Conservation (phyloP, 768 basidiomycete species). For the Leccinellum luteum region DNA sequence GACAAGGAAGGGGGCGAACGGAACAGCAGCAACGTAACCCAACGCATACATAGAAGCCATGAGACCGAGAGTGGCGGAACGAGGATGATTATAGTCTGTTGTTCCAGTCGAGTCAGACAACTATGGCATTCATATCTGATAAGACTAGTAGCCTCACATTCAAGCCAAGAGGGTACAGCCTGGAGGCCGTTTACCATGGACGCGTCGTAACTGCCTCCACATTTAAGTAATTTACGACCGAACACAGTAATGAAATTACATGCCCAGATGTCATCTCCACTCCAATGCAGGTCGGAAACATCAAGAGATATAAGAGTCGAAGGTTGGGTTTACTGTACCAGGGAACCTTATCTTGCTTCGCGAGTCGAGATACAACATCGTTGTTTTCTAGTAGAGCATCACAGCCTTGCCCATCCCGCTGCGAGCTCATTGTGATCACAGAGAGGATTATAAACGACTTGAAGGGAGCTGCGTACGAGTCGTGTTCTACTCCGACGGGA, state of each 20-base stretch:
- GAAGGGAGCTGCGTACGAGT: neutral
- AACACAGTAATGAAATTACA: neutral
- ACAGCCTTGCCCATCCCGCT: neutral
- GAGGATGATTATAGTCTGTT: neutral
- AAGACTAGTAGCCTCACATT: neutral
- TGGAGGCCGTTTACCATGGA: neutral
- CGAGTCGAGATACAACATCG: constrained; percentile 1
- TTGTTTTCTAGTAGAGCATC: neutral
- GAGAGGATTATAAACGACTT: neutral
- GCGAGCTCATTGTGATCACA: neutral
- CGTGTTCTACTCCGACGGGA: no score
- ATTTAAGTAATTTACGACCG: constrained; percentile 17
- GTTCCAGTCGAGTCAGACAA: neutral
- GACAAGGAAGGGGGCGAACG: neutral
- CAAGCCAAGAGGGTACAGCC: neutral
- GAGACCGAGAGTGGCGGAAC: neutral
- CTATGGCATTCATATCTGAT: neutral
- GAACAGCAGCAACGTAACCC: neutral
- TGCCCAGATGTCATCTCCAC: neutral
- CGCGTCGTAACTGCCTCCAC: neutral
- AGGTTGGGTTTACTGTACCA: constrained; percentile 59
- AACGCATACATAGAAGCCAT: neutral
- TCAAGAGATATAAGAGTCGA: neutral
- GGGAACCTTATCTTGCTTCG: neutral
- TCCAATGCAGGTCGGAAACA: neutral